Conservation (phyloP, 805 yeast genomes). For the Metschnikowia baotianmanensis region DNA sequence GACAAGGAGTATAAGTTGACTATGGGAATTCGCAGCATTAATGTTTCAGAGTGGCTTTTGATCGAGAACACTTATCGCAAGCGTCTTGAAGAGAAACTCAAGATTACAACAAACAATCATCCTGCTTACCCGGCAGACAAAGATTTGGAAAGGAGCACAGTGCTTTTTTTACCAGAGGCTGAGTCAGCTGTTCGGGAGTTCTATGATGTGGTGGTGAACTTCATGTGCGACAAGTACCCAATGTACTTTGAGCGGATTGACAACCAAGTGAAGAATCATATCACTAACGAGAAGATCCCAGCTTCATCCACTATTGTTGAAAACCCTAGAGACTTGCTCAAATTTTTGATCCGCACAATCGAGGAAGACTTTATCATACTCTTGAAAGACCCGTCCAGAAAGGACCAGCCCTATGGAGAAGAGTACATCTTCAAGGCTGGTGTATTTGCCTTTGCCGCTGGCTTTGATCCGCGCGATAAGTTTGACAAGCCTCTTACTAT, state of each 20-base stretch:
- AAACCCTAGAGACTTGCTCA: conserved; percentile 20
- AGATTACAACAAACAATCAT: conserved; percentile 31
- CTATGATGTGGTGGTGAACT: conserved; percentile 30
- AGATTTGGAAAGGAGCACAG: conserved; percentile 28
- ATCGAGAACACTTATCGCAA: conserved; percentile 34
- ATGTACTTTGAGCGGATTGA: conserved; percentile 28
- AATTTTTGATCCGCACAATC: conserved; percentile 28
- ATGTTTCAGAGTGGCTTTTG: conserved; percentile 41
- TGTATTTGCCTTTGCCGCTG: conserved; percentile 45
- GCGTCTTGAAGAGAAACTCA: conserved; percentile 26
- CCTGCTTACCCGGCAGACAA: conserved; percentile 30
- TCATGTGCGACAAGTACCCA: conserved; percentile 39
- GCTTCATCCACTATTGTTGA: conserved; percentile 6
- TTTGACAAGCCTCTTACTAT: conserved; percentile 37
- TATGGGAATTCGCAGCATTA: conserved; percentile 24
- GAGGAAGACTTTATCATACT: conserved; percentile 43
- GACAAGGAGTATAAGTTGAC: conserved; percentile 46
- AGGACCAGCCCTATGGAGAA: conserved; percentile 28
- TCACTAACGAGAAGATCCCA: conserved; percentile 27
- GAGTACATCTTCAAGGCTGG: conserved; percentile 45
- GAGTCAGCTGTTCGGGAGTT: conserved; percentile 36
- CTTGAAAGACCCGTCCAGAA: conserved; percentile 31
- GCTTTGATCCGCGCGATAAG: conserved; percentile 39
- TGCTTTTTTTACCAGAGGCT: conserved; percentile 33
- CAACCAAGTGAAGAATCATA: conserved; percentile 24